Evolutionary conservation across 78 protist genomes (phyloP), one percentile per base, ranked within the genome.

Genomic region (Polysphondylium violaceum): DNA sequence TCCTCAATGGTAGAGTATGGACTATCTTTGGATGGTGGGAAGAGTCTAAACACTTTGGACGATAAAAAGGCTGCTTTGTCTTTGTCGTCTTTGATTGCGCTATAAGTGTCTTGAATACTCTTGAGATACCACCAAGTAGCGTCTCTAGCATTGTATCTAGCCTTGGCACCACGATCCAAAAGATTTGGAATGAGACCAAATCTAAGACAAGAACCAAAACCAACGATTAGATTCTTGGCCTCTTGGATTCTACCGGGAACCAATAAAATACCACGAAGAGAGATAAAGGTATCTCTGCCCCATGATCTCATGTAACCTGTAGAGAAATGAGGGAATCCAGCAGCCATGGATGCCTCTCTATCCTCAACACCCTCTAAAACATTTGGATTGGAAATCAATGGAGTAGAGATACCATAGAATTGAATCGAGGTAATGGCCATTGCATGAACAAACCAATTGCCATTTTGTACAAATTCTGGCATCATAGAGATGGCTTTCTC

Each of bases 151-250:
- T 97, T 98, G 94, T 65, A 97, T 41, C 96, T 50, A 38, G 94
- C 65, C 53, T 87, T 78, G 3, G 58, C 51, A 23, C 98, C 96
- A 61, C 91, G 50, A 64, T 96, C 98, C 29, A 97, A 33, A 50
- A 98, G 92, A 79, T 98, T 98, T 21, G 99, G 99, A 38, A 98
- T 85, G 19, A 98, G 68, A 3, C 99, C 99, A 61, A 96, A 98
- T 23, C 97, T 75, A 21, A 90, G n/a, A 21, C 44, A 31, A 23
- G 87, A 71, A 8, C 96, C 98, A 43, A 50, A 93, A 7, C 81
- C 93, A 33, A 96, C 71, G 2, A 98, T 55, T 40, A 95, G 38
- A 6, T 93, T 59, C 8, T 72, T 36, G 6, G 99, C 98, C 1
- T 90, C 98, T 8, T 59, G 67, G 35, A 44, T 3, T 25, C 97